Evolutionary conservation across 1,284 basidiomycete species (phyloP).

Genomic region (Mrakiaceae sp.): DNA sequence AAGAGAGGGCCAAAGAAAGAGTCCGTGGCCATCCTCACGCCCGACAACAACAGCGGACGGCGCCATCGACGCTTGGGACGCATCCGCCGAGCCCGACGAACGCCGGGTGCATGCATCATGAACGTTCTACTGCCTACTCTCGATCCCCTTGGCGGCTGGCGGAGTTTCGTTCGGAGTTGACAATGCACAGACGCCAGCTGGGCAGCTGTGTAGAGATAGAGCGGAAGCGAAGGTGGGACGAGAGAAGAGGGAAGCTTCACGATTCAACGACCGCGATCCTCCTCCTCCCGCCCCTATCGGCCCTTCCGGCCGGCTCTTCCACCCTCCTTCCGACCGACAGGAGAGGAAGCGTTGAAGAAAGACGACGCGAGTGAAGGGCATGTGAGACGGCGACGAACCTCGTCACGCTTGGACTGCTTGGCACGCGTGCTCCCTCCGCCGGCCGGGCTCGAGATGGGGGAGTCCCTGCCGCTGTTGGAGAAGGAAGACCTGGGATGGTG

Average conservation of each 20-base stretch:
- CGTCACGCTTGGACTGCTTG: constrained; percentile 45
- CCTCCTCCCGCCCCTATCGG: not conserved
- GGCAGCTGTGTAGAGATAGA: not conserved
- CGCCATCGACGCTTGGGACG: too few species aligned
- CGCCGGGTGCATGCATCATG: too few species aligned
- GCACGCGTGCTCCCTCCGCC: constrained; percentile 1
- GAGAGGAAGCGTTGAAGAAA: constrained; percentile 5
- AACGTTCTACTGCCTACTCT: too few species aligned
- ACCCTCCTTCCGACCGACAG: not conserved
- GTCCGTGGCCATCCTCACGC: too few species aligned
- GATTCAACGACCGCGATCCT: not conserved
- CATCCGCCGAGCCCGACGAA: too few species aligned
- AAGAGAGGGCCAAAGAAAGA: too few species aligned
- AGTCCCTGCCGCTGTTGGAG: constrained; percentile 8
- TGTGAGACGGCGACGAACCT: constrained; percentile 43
- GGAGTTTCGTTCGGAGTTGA: not conserved
- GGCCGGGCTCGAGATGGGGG: constrained; percentile 6
- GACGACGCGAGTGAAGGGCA: not conserved
- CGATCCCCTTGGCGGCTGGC: too few species aligned
- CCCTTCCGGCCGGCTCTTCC: not conserved
- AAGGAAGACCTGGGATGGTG: constrained; percentile 11
- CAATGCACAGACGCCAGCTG: not conserved
- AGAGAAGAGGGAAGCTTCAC: not conserved
- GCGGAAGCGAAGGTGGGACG: not conserved
- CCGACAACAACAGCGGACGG: too few species aligned